These are phyloP conservation scores for Trametes cubensis DNA, from an alignment of 768 basidiomycete species.

Conservation along the genomic window DNA sequence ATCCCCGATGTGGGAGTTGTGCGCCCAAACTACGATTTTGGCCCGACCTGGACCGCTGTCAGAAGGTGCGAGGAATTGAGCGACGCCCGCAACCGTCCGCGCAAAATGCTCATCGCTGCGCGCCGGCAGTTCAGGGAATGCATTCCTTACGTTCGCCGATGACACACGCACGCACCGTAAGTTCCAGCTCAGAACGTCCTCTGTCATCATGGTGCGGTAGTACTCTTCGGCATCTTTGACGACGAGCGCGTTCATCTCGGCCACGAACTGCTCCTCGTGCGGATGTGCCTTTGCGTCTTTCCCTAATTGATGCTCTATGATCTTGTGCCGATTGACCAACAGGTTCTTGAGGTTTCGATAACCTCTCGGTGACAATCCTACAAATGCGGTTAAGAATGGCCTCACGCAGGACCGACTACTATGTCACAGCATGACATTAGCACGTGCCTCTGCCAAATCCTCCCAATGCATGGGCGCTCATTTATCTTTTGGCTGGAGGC, in stretches of 20 bases:
- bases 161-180: conserved; percentile 21
- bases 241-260: conserved; percentile 36
- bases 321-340: conserved; percentile 26
- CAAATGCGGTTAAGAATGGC: not conserved
- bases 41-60: conserved; percentile 18
- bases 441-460: no score
- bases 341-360: conserved; percentile 29
- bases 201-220: conserved; percentile 34
- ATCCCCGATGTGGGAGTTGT: conserved; percentile 37
- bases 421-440: no score
- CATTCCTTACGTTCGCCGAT: not conserved
- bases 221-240: conserved; percentile 37
- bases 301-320: conserved; percentile 26
- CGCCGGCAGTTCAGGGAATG: no score
- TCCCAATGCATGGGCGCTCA: no score
- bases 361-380: conserved; percentile 34
- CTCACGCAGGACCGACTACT: no score
- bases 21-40: conserved; percentile 36
- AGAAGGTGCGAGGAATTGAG: conserved; percentile 21
- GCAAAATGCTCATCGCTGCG: conserved; percentile 32
- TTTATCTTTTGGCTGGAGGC: no score
- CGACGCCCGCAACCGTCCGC: conserved; percentile 22
- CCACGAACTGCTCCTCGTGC: conserved; percentile 32
- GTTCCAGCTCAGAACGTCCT: conserved; percentile 34
- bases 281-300: conserved; percentile 21